These are phyloP conservation scores for Kluyveromyces nonfermentans DNA, from an alignment of 805 yeast genomes.

Conservation along the genomic window DNA sequence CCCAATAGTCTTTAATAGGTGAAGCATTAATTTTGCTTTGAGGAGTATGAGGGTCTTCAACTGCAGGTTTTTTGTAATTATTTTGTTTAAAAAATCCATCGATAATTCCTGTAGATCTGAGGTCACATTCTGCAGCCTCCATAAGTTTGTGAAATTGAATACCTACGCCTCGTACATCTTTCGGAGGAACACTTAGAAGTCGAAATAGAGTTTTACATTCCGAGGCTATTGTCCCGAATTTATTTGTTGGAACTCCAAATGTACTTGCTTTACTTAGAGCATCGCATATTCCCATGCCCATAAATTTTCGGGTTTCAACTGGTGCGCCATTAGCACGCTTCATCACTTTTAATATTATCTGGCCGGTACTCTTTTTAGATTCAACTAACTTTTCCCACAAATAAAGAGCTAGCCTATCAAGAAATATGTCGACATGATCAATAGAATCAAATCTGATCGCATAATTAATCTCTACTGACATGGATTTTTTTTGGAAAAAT, in stretches of 20 bases:
- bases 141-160: constrained; percentile 54
- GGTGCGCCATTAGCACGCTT: constrained; percentile 60
- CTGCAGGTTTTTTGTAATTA: constrained; percentile 4
- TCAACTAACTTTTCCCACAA: constrained; percentile 43
- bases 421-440: constrained; percentile 55
- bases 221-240: constrained; percentile 48
- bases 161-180: constrained; percentile 71
- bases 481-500: constrained; percentile 51
- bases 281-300: constrained; percentile 83
- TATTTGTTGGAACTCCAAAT: constrained; percentile 54
- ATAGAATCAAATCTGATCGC: constrained; percentile 67
- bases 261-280: constrained; percentile 47
- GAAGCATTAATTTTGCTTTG: constrained; percentile 2
- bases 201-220: constrained; percentile 51
- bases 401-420: constrained; percentile 50
- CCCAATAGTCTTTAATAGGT: constrained; percentile 8
- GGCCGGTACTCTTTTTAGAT: constrained; percentile 42
- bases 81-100: neutral
- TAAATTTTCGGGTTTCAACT: constrained; percentile 59
- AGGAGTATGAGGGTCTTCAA: constrained; percentile 4
- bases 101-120: neutral
- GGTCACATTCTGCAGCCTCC: constrained; percentile 29
- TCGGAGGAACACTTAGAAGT: constrained; percentile 47
- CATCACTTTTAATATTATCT: constrained; percentile 57
- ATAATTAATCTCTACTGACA: constrained; percentile 86